Evolutionary conservation across 352 stramenopile species (phyloP).

Genomic region (Phytophthora pisi): DNA sequence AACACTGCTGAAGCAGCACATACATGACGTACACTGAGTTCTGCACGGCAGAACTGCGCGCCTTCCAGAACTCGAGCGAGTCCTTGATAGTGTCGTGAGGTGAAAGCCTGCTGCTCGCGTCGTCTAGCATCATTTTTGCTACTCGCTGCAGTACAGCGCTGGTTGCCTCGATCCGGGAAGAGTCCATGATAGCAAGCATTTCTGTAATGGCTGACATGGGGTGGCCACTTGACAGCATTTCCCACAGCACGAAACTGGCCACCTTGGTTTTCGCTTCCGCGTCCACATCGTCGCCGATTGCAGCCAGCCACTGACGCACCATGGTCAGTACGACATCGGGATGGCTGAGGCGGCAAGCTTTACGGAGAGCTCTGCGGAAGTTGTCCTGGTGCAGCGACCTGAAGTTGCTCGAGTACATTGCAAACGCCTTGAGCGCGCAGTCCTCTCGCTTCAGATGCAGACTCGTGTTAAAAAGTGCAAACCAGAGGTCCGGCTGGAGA

Average conservation of each 20-base stretch:
- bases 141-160: neutral
- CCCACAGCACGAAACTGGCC: constrained; percentile 42
- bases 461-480: constrained; percentile 45
- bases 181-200: constrained; percentile 34
- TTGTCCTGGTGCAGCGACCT: constrained; percentile 38
- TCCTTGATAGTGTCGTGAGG: constrained; percentile 5
- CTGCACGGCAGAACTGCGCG: neutral
- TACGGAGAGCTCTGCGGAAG: constrained; percentile 42
- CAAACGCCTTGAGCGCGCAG: constrained; percentile 33
- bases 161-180: constrained; percentile 1
- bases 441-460: constrained; percentile 34
- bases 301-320: constrained; percentile 32
- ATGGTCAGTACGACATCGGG: constrained; percentile 38
- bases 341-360: constrained; percentile 32
- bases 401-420: constrained; percentile 30
- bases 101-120: constrained; percentile 3
- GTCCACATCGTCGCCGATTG: constrained; percentile 17
- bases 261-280: constrained; percentile 24
- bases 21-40: constrained; percentile 5
- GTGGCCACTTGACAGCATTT: constrained; percentile 38
- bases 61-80: constrained; percentile 11
- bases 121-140: constrained; percentile 4
- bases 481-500: constrained; percentile 42
- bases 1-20: constrained; percentile 8
- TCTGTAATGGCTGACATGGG: constrained; percentile 24